Conservation (phyloP, 345 rosid genomes). For the Heritiera littoralis region DNA sequence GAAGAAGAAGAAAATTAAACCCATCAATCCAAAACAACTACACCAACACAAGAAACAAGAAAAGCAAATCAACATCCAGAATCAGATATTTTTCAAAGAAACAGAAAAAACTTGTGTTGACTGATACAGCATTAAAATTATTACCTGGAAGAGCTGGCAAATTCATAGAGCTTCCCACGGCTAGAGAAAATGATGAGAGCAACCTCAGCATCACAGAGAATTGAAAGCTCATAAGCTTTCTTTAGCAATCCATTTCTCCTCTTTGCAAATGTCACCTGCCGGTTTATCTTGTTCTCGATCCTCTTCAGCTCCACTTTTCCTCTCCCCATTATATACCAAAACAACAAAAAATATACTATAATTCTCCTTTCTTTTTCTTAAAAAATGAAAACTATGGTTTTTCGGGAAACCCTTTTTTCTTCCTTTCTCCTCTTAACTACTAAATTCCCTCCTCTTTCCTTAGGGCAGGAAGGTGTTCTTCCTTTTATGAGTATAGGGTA, state of each 20-base stretch:
- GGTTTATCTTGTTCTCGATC: constrained; percentile 22
- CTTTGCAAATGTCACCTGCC: constrained; percentile 23
- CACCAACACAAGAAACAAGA: neutral
- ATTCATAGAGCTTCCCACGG: constrained; percentile 22
- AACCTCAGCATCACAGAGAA: constrained; percentile 24
- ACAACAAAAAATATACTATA: neutral
- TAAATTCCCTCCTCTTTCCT: neutral
- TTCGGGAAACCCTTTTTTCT: neutral
- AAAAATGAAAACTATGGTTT: neutral
- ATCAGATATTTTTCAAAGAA: neutral
- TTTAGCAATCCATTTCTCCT: constrained; percentile 22
- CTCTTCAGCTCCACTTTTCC: constrained; percentile 22
- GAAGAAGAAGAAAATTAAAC: neutral
- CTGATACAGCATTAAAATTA: neutral
- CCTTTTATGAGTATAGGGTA: neutral
- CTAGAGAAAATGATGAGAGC: constrained; percentile 21
- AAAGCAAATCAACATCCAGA: neutral
- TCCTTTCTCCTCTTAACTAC: neutral
- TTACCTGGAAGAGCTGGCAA: constrained; percentile 10
- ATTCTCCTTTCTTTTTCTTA: neutral
- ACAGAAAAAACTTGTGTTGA: neutral
- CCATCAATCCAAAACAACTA: neutral
- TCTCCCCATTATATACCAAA: neutral
- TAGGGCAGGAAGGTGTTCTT: neutral
- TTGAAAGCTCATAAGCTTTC: constrained; percentile 21